phyloP scores from a whole-genome alignment of 306 rosid species.

The Vicia faba region DNA sequence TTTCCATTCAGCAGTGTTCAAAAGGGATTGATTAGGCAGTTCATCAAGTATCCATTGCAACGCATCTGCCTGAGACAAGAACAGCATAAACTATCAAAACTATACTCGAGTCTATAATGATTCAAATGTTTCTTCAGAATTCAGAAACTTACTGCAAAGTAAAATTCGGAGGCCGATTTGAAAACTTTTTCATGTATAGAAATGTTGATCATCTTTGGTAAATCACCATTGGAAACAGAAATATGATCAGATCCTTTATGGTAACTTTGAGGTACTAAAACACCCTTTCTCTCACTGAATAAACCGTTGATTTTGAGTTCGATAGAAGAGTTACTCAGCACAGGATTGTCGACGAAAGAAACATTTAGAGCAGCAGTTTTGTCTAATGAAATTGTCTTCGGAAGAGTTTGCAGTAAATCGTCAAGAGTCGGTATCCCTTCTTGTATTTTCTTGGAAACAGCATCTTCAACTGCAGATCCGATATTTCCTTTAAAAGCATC shows the following conservation, averaged over 20 bases:
- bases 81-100: slow-evolving; percentile 33
- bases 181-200: slow-evolving; percentile 75
- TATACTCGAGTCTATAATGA: slow-evolving; percentile 7
- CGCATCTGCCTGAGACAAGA: slow-evolving; percentile 47
- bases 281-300: slow-evolving; percentile 44
- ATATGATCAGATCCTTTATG: slow-evolving; percentile 30
- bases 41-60: slow-evolving; percentile 66
- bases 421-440: slow-evolving; percentile 67
- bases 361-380: slow-evolving; percentile 61
- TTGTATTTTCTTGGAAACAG: slow-evolving; percentile 54
- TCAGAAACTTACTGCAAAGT: slow-evolving; percentile 62
- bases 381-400: slow-evolving; percentile 56
- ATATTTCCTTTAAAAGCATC: slow-evolving; percentile 66
- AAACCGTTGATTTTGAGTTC: slow-evolving; percentile 71
- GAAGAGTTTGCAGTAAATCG: slow-evolving; percentile 62
- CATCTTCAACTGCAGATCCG: slow-evolving; percentile 68
- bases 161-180: slow-evolving; percentile 61
- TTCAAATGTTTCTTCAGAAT: slow-evolving; percentile 11
- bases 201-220: slow-evolving; percentile 65
- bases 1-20: slow-evolving; percentile 82
- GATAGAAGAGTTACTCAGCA: slow-evolving; percentile 59
- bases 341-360: slow-evolving; percentile 66
- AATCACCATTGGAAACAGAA: slow-evolving; percentile 37
- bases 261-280: slow-evolving; percentile 43
- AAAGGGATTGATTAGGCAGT: slow-evolving; percentile 53